Evolutionary conservation across 2,329 filamentous ascomycete genomes (phyloP).

Genomic region (Macroventuria anomochaeta): DNA sequence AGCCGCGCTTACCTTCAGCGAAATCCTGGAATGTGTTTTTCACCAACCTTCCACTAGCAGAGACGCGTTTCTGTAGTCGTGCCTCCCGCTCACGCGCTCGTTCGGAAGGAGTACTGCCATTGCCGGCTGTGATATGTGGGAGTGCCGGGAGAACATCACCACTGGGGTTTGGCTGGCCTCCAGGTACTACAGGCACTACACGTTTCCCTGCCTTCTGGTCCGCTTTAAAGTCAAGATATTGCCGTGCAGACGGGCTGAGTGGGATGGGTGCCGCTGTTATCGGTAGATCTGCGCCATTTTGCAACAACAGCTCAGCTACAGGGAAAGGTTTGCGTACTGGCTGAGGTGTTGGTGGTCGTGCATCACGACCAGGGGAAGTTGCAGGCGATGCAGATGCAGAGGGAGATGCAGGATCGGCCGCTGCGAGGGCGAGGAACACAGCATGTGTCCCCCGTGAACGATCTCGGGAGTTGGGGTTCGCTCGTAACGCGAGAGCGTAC

Average conservation of each 20-base stretch:
- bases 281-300: slow-evolving; percentile 93
- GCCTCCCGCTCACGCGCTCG: slow-evolving; percentile 47
- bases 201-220: slow-evolving; percentile 53
- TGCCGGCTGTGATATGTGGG: slow-evolving; percentile 57
- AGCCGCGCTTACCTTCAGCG: slow-evolving; percentile 46
- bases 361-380: slow-evolving; percentile 53
- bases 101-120: slow-evolving; percentile 49
- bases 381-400: slow-evolving; percentile 54
- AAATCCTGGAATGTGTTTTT: slow-evolving; percentile 39
- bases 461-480: slow-evolving; percentile 81
- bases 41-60: slow-evolving; percentile 51
- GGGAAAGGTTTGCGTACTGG: slow-evolving; percentile 69
- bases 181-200: slow-evolving; percentile 53
- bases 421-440: slow-evolving; percentile 88
- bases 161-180: slow-evolving; percentile 55
- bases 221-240: slow-evolving; percentile 83
- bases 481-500: slow-evolving; percentile 84
- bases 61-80: slow-evolving; percentile 50
- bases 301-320: slow-evolving; percentile 86
- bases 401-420: slow-evolving; percentile 87
- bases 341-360: slow-evolving; percentile 50
- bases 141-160: slow-evolving; percentile 68
- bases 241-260: slow-evolving; percentile 77
- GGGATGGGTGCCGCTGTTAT: slow-evolving; percentile 77
- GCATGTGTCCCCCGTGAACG: slow-evolving; percentile 87